Conservation (phyloP, 768 basidiomycete species). For the Holtermannia corniformis region DNA sequence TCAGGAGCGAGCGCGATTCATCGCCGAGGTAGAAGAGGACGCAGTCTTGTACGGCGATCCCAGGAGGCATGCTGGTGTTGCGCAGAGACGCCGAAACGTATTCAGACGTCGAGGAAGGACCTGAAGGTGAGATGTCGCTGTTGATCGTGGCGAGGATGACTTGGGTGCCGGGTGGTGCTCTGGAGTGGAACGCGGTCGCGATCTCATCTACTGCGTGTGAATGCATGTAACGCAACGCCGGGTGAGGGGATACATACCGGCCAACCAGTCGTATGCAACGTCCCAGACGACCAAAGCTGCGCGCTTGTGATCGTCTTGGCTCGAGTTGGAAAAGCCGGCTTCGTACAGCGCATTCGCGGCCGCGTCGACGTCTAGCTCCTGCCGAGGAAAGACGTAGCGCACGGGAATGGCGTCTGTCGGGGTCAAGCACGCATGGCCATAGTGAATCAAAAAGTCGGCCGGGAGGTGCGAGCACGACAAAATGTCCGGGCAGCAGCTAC, state of each 20-base stretch:
- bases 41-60: slow-evolving; percentile 36
- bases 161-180: slow-evolving; percentile 11
- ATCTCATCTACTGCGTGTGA: background rate
- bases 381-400: slow-evolving; percentile 80
- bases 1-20: slow-evolving; percentile 70
- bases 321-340: slow-evolving; percentile 4
- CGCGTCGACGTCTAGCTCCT: slow-evolving; percentile 49
- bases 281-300: slow-evolving; percentile 60
- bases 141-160: slow-evolving; percentile 29
- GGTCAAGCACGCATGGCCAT: slow-evolving; percentile 92
- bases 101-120: background rate
- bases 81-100: slow-evolving; percentile 18
- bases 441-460: slow-evolving; percentile 84
- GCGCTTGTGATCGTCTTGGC: slow-evolving; percentile 20
- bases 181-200: slow-evolving; percentile 14
- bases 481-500: slow-evolving; percentile 91
- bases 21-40: slow-evolving; percentile 60
- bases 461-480: slow-evolving; percentile 89
- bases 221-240: slow-evolving; percentile 2
- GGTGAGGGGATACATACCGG: slow-evolving; percentile 45
- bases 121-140: slow-evolving; percentile 12
- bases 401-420: slow-evolving; percentile 82
- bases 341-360: slow-evolving; percentile 24
- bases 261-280: slow-evolving; percentile 62
- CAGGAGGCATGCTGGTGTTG: slow-evolving; percentile 27